These are phyloP conservation scores for Penicillium expansum DNA, from an alignment of 2,329 filamentous ascomycete genomes.

Conservation along the genomic window DNA sequence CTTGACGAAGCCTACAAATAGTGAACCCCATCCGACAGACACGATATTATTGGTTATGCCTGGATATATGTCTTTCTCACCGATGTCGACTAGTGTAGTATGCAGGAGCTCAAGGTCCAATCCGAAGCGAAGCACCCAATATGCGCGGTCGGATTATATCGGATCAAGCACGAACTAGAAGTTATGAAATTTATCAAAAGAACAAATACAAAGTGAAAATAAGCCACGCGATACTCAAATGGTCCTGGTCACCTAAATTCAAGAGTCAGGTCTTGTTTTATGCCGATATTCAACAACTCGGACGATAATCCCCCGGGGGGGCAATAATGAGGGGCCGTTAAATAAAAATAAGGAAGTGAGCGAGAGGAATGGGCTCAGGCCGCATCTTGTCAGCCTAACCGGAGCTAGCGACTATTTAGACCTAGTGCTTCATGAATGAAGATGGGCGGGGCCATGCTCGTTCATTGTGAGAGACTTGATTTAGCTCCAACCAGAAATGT, in stretches of 20 bases:
- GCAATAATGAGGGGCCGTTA: slow-evolving; percentile 4
- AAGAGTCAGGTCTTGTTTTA: slow-evolving; percentile 11
- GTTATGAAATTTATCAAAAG: background rate
- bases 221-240: background rate
- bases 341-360: slow-evolving; percentile 6
- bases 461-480: background rate
- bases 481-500: background rate
- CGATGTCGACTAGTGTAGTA: background rate
- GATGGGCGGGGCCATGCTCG: slow-evolving; percentile 9
- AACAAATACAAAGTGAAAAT: background rate
- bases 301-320: slow-evolving; percentile 11
- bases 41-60: background rate
- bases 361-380: slow-evolving; percentile 14
- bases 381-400: slow-evolving; percentile 19
- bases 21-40: background rate
- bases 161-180: slow-evolving; percentile 6
- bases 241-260: background rate
- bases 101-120: slow-evolving; percentile 6
- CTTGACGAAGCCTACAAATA: background rate
- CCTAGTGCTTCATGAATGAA: slow-evolving; percentile 13
- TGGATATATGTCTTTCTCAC: background rate
- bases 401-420: slow-evolving; percentile 11
- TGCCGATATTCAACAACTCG: background rate
- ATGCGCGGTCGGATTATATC: slow-evolving; percentile 15
- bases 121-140: background rate